Base-by-base conservation (phyloP, 2,329 filamentous ascomycete genomes). In the Cytospora paraplurivora region DNA sequence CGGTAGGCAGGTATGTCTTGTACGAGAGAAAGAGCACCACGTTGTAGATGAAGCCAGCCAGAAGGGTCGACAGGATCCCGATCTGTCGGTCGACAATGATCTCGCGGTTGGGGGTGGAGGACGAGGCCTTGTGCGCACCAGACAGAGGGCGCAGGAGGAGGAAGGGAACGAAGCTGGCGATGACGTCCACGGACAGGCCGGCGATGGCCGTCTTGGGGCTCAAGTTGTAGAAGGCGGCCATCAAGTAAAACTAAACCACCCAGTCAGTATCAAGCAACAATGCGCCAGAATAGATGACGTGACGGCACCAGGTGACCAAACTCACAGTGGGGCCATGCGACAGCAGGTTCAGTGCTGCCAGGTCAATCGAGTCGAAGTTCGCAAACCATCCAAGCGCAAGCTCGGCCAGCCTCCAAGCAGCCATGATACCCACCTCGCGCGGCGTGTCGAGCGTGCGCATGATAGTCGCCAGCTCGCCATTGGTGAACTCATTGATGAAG, bases 161-260 rank as follows among this genome's bases (percentile, higher is more conserved):
- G 76, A 96, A 94, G 1, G 93, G 92, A 34, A 91, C 72, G 50
- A 88, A 87, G 50, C 86, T 85, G 3, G 91, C 86, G 64, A 88
- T 70, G 59, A 90, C 78, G 70, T 93, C 90, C 70, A 94, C 89
- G 38, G 78, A 74, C 57, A 92, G 82, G 41, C 86, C 86, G 47
- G 84, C 78, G 35, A 87, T 71, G 21, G 88, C 82, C 0, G 89
- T 88, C 59, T 79, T 75, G 33, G 84, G 79, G 33, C 84, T 83
- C 68, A 96, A 82, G 41, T 81, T 77, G 82, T 96, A 97, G 79
- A 96, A 97, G 59, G 87, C 87, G 35, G 82, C 81, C 34, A 96
- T 81, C 51, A 97, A 86, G 72, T 90, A 91, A 67, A 90, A 85
- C 85, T 88, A 68, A 68, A 41, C 27, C n/a, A 17, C 51, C 5